A percentile compares a stretch with the other conserved stretches of the same genome.
These are phyloP conservation scores for Lodderomyces margitis DNA, from an alignment of 1,139 yeast species.

Conservation along the genomic window DNA sequence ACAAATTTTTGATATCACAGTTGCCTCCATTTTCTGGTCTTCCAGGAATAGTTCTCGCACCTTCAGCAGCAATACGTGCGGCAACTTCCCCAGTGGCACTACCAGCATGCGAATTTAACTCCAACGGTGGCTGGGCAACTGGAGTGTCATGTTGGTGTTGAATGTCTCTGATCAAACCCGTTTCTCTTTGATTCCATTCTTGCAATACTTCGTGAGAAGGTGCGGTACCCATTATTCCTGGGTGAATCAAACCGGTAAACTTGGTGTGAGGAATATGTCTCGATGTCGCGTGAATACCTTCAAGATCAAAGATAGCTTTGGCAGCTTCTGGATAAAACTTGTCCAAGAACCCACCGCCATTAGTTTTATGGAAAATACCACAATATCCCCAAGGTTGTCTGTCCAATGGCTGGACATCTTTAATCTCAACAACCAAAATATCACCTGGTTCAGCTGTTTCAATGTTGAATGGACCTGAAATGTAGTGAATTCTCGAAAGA, in stretches of 20 bases:
- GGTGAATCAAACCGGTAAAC: conserved; percentile 44
- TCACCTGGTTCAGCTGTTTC: conserved; percentile 49
- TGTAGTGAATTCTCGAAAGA: conserved; percentile 43
- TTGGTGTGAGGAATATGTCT: conserved; percentile 49
- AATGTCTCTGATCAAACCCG: conserved; percentile 25
- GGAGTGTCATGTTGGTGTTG: conserved; percentile 31
- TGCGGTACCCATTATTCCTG: conserved; percentile 51
- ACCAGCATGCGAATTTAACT: conserved; percentile 38
- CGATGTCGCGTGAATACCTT: conserved; percentile 47
- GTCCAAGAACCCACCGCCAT: conserved; percentile 52
- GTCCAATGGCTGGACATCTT: conserved; percentile 51
- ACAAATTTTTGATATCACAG: conserved; percentile 49
- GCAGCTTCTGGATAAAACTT: conserved; percentile 48
- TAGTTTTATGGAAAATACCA: conserved; percentile 45
- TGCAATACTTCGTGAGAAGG: conserved; percentile 41
- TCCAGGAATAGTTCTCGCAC: conserved; percentile 52
- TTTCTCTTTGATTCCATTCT: conserved; percentile 46
- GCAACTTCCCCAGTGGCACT: conserved; percentile 24
- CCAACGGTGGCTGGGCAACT: conserved; percentile 42
- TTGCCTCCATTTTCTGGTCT: conserved; percentile 54
- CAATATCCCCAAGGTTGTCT: conserved; percentile 54
- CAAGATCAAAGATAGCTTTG: conserved; percentile 51
- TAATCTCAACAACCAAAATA: conserved; percentile 46
- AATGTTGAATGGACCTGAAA: conserved; percentile 48
- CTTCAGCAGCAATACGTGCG: conserved; percentile 32